Evolutionary conservation across 2,329 filamentous ascomycete genomes (phyloP).

Genomic region (Venturia carpophila): DNA sequence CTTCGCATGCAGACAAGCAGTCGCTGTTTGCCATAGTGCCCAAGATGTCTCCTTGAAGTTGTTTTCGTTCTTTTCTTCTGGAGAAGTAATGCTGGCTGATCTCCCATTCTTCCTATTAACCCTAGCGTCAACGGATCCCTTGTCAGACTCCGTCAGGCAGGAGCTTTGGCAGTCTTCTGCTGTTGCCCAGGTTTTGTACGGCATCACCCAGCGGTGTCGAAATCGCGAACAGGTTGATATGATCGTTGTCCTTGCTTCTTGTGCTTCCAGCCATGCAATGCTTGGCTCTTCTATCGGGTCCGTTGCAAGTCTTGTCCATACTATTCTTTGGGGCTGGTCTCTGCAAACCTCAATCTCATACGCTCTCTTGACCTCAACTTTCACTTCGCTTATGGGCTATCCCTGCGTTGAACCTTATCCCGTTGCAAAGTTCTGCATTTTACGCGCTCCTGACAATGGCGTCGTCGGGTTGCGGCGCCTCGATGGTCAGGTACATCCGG

Average conservation of each 20-base stretch:
- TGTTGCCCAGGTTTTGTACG: background rate
- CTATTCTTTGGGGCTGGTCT: background rate
- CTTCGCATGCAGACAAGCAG: background rate
- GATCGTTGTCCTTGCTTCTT: background rate
- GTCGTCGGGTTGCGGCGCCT: background rate
- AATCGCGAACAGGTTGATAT: background rate
- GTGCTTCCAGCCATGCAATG: background rate
- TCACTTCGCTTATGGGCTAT: background rate
- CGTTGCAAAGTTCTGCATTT: background rate
- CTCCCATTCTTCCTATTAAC: background rate
- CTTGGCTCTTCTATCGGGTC: background rate
- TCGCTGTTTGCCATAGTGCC: background rate
- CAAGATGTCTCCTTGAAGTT: background rate
- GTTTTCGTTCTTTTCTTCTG: background rate
- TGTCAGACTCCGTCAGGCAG: too few relatives aligned
- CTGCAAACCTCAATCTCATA: background rate
- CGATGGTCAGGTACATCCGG: background rate
- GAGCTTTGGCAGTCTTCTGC: background rate
- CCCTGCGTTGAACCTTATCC: background rate
- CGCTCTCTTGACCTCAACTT: background rate
- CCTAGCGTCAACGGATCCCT: background rate
- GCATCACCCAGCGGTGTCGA: background rate
- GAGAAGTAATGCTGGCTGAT: background rate
- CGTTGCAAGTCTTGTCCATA: background rate
- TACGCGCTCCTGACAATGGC: background rate